phyloP scores from a whole-genome alignment of 495 filamentous ascomycete species.

The Hypoxylon fragiforme region DNA sequence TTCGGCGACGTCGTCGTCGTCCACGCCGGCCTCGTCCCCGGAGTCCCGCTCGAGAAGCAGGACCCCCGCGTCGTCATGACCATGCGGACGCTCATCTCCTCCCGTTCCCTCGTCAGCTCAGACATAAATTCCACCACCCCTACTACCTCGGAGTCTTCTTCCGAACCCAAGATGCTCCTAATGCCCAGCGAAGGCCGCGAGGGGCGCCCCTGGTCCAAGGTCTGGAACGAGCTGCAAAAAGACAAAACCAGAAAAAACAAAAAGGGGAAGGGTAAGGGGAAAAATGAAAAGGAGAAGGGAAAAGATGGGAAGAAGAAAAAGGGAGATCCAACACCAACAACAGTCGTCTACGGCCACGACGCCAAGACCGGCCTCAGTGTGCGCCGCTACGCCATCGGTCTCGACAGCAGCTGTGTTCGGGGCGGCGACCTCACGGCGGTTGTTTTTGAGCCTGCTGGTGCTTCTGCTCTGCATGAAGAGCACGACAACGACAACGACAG shows the following conservation, averaged over 20 bases:
- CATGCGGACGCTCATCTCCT: conserved; percentile 72
- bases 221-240: conserved; percentile 50
- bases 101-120: neutral
- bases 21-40: conserved; percentile 83
- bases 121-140: neutral
- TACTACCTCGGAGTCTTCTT: neutral
- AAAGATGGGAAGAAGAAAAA: conserved; percentile 18
- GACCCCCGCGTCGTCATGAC: conserved; percentile 86
- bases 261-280: conserved; percentile 4
- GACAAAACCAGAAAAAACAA: neutral
- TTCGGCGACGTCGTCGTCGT: conserved; percentile 71
- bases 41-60: conserved; percentile 68
- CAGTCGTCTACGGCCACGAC: conserved; percentile 87
- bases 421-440: conserved; percentile 77
- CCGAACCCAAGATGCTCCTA: neutral
- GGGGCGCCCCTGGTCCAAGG: conserved; percentile 69
- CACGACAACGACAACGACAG: neutral
- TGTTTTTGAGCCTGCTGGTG: conserved; percentile 57
- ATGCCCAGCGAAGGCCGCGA: conserved; percentile 40
- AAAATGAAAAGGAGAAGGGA: neutral
- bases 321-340: conserved; percentile 61
- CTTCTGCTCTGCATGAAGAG: neutral
- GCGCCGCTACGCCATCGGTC: conserved; percentile 70
- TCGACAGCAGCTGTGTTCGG: conserved; percentile 80
- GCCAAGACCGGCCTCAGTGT: conserved; percentile 69